These are phyloP conservation scores for Albatrellus sp. DNA, from an alignment of 1,284 basidiomycete species.

Conservation along the genomic window DNA sequence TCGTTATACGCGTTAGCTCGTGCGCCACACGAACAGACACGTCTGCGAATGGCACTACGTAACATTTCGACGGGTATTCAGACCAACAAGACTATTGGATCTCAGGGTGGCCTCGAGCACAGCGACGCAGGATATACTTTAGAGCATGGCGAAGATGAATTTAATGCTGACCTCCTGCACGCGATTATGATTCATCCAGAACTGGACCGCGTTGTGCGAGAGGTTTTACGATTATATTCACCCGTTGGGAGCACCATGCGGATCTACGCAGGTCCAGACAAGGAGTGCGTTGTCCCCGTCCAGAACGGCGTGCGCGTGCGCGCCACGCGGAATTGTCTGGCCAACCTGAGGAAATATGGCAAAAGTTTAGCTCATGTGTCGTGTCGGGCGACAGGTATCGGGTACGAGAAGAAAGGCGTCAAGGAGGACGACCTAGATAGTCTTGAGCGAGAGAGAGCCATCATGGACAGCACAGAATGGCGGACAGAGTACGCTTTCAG, in stretches of 20 bases:
- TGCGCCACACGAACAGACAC: constrained; percentile 30
- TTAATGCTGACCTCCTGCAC: constrained; percentile 2
- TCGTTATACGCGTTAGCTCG: constrained; percentile 53
- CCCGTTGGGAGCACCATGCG: constrained; percentile 60
- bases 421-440: background rate
- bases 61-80: constrained; percentile 7
- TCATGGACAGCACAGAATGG: constrained; percentile 14
- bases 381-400: background rate
- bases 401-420: background rate
- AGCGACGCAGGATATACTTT: no score
- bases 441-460: background rate
- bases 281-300: constrained; percentile 54
- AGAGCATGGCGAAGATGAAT: background rate
- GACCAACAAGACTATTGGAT: no score
- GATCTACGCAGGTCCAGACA: constrained; percentile 24
- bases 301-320: constrained; percentile 11
- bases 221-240: constrained; percentile 51
- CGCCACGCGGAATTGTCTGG: background rate
- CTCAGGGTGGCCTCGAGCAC: no score
- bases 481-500: constrained; percentile 27
- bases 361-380: no score
- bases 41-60: constrained; percentile 43
- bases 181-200: constrained; percentile 31
- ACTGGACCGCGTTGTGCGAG: constrained; percentile 51
- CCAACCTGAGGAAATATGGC: no score